Base-by-base conservation (phyloP, 1,284 basidiomycete species). In the Phellinidium pouzarii region DNA sequence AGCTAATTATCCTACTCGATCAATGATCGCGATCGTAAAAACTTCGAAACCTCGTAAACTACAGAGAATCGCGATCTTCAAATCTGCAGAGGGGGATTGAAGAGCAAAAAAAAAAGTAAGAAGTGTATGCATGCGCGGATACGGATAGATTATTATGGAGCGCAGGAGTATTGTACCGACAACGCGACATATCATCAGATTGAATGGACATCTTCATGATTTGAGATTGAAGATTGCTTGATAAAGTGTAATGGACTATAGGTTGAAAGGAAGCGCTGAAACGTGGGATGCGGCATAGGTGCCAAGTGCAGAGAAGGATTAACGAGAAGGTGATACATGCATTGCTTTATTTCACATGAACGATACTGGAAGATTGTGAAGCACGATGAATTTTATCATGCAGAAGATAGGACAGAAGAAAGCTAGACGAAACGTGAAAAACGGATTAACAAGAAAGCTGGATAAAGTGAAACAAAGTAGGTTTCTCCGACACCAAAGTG, bases 291-390 rank as follows among this genome's bases (percentile, higher is more conserved):
- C 29, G 31, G 29, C 29, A 12, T 5, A 7, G 31, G 3, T 34
- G 31, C 31, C 31, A 34, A 34, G 31, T 34, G 31, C 31, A 14
- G 31, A 34, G 31, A 14, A 34, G 31, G 31, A 34, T 11, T 11
- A 14, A 14, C 14, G 31, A 34, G 14, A 36, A 46, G 34, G 44
- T 46, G 29, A 46, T 46, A 46, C 44, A 46, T 46, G 44, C 44
- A 46, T 46, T 46, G 44, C 26, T 46, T 44, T 20, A 23, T 46
- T 46, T 46, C 34, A 34, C 34, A 17, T 40, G 37, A 20, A 40
- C 12, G 29, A 12, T n/a, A 2, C 31, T 8, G 9, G 31, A 34
- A 34, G 11, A 14, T 11, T 34, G 31, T 11, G 14, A 34, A 34
- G 31, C 31, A 34, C 31, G 31, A 7, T 8, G 6, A 34, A 34